Evolutionary conservation across 495 filamentous ascomycete genomes (phyloP).

Genomic region (Elasticomyces elasticus): DNA sequence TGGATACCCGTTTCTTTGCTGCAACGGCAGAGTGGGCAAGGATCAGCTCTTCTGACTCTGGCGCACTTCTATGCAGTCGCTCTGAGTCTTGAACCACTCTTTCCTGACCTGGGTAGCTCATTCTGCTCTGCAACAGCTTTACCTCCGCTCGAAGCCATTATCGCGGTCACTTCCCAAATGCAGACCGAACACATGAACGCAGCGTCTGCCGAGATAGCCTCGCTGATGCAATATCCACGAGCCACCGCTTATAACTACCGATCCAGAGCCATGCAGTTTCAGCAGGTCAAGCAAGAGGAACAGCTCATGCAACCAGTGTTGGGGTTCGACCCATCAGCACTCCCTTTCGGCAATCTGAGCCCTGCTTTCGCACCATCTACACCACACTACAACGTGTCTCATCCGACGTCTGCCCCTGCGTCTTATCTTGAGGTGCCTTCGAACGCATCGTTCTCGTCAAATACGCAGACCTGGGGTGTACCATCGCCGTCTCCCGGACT

Average conservation of each 20-base stretch:
- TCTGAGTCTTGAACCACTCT: conserved; percentile 76
- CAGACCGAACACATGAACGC: conserved; percentile 25
- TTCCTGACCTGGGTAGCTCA: conserved; percentile 79
- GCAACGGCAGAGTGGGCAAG: conserved; percentile 32
- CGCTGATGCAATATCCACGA: conserved; percentile 31
- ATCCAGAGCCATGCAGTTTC: conserved; percentile 19
- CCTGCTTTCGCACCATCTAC: conserved; percentile 35
- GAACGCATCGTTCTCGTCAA: conserved; percentile 6
- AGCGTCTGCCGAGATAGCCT: conserved; percentile 21
- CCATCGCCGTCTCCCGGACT: conserved; percentile 18
- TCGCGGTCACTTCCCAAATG: conserved; percentile 27
- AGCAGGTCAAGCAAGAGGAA: conserved; percentile 22
- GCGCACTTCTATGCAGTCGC: conserved; percentile 87
- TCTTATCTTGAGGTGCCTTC: conserved; percentile 31
- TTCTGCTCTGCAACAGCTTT: conserved; percentile 37
- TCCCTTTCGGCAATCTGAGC: conserved; percentile 29
- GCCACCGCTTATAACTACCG: conserved; percentile 26
- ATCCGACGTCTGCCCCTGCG: conserved; percentile 15
- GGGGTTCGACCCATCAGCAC: conserved; percentile 25
- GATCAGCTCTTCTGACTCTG: conserved; percentile 66
- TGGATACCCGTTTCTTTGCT: conserved; percentile 74
- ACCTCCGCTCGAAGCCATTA: conserved; percentile 31
- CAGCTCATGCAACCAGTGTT: conserved; percentile 19
- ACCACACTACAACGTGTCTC: conserved; percentile 20
- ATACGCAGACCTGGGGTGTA: conserved; percentile 15